Base-by-base conservation (phyloP, 148 eudicot genomes). In the Drosera capensis region DNA sequence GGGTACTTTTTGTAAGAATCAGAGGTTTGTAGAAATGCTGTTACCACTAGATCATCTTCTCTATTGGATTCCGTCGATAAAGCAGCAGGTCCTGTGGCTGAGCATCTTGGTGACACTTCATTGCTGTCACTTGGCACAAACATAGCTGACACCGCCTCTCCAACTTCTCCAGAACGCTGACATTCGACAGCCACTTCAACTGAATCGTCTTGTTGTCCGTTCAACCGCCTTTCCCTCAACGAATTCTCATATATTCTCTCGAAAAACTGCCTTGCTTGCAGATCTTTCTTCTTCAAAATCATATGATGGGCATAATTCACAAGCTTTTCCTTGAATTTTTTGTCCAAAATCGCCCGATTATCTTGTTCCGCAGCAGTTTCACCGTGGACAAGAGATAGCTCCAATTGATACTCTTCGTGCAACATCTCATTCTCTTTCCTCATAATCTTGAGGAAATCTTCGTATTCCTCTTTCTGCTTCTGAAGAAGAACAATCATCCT, bases 401-500 rank as follows among this genome's bases (percentile, higher is more conserved):
- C 43, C 48, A 41, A 35, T 7, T 35, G 54, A 36, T 56, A 49
- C 51, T 40, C 54, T 14, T 45, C 41, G 7, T 60, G 62, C 45
- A 66, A 38, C 37, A 22, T 39, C 8, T 46, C 54, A 52, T 38
- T 60, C 14, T 37, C 42, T 54, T 42, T 30, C 8, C 44, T 35
- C 36, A 46, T 55, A 50, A 54, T 31, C 46, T 35, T 41, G 14
- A 26, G 40, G 40, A 54, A 49, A 41, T 50, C 66, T 18, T 42
- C 48, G 41, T 48, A 55, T 34, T 47, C 35, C 26, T 13, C 44
- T 26, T 45, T 63, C 65, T 48, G 45, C 51, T 37, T 58, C 36
- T 30, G 44, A 43, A 48, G 29, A 43, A 60, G 46, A 18, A 49
- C 52, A 25, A 25, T 20, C 71, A 60, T 60, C 50, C 57, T 60